Conservation (phyloP, 345 rosid genomes). For the Pseudoturritis turrita region DNA sequence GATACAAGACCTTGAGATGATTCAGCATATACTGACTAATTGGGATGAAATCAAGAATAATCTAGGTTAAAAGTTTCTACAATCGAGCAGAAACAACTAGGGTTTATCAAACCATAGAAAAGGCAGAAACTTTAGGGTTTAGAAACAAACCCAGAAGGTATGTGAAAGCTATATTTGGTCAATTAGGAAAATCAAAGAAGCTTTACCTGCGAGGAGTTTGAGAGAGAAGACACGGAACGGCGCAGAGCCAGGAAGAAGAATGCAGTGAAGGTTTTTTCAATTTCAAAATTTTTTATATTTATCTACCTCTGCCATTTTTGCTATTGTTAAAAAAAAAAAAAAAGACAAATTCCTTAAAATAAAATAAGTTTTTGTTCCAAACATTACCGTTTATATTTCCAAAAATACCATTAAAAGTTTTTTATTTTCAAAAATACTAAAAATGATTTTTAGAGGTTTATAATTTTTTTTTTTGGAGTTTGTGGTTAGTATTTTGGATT, state of each 20-base stretch:
- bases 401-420: no score
- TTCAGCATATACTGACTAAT: no score
- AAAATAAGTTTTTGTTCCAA: no score
- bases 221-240: constrained; percentile 2
- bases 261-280: neutral
- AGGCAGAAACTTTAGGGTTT: neutral
- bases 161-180: neutral
- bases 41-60: neutral
- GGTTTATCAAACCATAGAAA: neutral
- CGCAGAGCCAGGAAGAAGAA: constrained; percentile 6
- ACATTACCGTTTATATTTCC: no score
- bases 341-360: no score
- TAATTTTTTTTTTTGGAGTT: no score
- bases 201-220: constrained; percentile 12
- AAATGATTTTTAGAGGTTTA: no score
- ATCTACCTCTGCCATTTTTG: no score
- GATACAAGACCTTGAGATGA: no score
- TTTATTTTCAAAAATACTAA: no score
- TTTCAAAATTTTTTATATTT: constrained; percentile 18
- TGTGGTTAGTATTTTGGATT: no score
- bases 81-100: neutral
- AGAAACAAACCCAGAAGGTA: neutral
- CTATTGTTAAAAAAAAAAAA: no score
- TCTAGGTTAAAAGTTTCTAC: neutral
- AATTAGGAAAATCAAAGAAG: neutral